Evolutionary conservation across 1,284 basidiomycete genomes (phyloP).

Genomic region (Rhodotorula sp.): DNA sequence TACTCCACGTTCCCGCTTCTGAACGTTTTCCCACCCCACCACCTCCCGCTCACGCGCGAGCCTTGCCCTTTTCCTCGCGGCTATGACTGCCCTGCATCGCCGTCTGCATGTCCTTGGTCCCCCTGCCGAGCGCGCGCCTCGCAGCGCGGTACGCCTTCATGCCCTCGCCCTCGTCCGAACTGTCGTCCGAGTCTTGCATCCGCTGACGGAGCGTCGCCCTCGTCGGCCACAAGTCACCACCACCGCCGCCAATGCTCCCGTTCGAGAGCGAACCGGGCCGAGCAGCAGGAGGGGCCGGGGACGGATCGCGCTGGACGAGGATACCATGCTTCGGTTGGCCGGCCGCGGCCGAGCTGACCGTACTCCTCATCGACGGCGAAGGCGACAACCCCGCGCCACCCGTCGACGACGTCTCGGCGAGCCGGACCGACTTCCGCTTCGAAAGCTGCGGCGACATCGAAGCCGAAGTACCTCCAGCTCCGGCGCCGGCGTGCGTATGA

Average conservation of each 20-base stretch:
- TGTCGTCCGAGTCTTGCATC: slow-evolving; percentile 33
- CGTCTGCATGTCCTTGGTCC: slow-evolving; percentile 18
- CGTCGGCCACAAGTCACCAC: slow-evolving; percentile 17
- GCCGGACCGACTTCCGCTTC: slow-evolving; percentile 43
- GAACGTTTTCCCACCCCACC: too few relatives aligned
- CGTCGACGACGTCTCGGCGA: slow-evolving; percentile 22
- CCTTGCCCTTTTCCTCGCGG: slow-evolving; percentile 32
- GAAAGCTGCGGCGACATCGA: slow-evolving; percentile 8
- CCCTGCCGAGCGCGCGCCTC: slow-evolving; percentile 30
- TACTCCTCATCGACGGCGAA: slow-evolving; percentile 23
- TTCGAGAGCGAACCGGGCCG: slow-evolving; percentile 8
- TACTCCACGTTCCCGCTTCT: too few relatives aligned
- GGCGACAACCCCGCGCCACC: slow-evolving; percentile 7
- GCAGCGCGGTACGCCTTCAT: slow-evolving; percentile 28
- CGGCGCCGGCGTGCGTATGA: not conserved
- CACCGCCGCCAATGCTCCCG: slow-evolving; percentile 6
- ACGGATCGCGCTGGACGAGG: slow-evolving; percentile 29
- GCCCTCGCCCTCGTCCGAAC: slow-evolving; percentile 35
- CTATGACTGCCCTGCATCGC: slow-evolving; percentile 14
- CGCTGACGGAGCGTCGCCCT: slow-evolving; percentile 7
- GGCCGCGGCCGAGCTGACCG: slow-evolving; percentile 7
- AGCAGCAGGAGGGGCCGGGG: slow-evolving; percentile 7
- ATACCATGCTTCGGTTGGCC: slow-evolving; percentile 21
- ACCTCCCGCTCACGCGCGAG: not conserved
- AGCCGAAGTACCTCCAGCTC: not conserved